These are phyloP conservation scores for Tricholoma sp. DNA, from an alignment of 768 basidiomycete species.

Conservation along the genomic window DNA sequence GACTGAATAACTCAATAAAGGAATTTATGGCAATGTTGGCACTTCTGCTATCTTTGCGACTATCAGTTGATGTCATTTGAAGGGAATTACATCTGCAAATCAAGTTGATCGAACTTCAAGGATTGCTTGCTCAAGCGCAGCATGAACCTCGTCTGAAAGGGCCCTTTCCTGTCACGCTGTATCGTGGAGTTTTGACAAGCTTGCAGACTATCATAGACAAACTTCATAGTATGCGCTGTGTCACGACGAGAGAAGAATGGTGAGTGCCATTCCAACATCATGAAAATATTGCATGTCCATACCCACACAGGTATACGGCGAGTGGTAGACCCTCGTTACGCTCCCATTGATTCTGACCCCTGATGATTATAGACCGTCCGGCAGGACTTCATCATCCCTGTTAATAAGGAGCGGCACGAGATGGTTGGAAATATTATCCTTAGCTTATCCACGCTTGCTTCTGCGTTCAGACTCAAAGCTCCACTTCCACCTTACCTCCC, in stretches of 20 bases:
- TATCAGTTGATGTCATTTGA: neutral
- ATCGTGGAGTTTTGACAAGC: constrained; percentile 77
- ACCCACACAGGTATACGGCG: constrained; percentile 61
- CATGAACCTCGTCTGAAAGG: constrained; percentile 96
- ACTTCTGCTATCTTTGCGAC: neutral
- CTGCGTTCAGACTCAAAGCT: constrained; percentile 78
- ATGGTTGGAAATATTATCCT: constrained; percentile 96
- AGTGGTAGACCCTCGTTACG: constrained; percentile 17
- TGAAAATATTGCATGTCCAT: constrained; percentile 5
- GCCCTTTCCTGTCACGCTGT: constrained; percentile 84
- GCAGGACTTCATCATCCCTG: constrained; percentile 85
- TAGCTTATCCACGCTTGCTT: constrained; percentile 75
- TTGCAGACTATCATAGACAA: constrained; percentile 83
- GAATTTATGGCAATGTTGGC: constrained; percentile 91
- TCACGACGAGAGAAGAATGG: constrained; percentile 96
- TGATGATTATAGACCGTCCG: constrained; percentile 56
- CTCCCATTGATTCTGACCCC: neutral
- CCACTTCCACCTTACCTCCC: constrained; percentile 97
- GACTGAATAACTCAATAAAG: constrained; percentile 59
- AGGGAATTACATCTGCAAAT: constrained; percentile 97
- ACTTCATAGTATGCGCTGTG: constrained; percentile 93
- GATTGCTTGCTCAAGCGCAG: constrained; percentile 80
- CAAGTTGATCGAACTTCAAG: constrained; percentile 81
- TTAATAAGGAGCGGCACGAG: constrained; percentile 83
- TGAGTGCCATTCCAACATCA: constrained; percentile 27